A percentile compares a stretch with the other conserved stretches of the same genome.
Conservation (phyloP, 805 yeast species). For the Trichomonascus vanleenenianus region DNA sequence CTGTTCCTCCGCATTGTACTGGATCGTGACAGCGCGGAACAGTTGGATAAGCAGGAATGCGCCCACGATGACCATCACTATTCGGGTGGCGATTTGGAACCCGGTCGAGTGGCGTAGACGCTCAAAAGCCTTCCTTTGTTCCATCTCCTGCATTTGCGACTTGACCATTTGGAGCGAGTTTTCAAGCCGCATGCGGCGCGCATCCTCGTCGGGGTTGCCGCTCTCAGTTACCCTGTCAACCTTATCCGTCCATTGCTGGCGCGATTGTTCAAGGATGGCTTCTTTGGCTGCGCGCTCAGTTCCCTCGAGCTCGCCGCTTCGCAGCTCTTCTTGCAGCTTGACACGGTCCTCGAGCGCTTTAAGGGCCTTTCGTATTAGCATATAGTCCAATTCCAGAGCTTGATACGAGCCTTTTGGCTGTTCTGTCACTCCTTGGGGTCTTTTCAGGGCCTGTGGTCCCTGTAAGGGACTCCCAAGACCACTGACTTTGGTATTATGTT, state of each 20-base stretch:
- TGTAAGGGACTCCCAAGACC: background rate
- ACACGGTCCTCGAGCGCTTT: slow-evolving; percentile 14
- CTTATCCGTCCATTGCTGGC: background rate
- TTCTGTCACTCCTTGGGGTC: background rate
- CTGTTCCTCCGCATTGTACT: background rate
- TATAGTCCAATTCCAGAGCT: slow-evolving; percentile 14
- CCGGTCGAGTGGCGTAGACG: background rate
- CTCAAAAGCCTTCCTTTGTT: background rate
- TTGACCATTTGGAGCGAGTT: background rate
- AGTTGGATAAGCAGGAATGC: background rate
- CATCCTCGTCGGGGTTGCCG: background rate
- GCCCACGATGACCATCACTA: background rate
- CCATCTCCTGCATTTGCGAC: background rate
- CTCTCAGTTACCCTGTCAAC: background rate
- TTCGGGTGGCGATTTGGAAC: background rate
- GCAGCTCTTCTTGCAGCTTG: slow-evolving; percentile 8
- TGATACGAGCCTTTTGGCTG: slow-evolving; percentile 5
- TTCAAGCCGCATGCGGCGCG: background rate
- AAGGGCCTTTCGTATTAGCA: slow-evolving; percentile 14
- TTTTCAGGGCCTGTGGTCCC: background rate
- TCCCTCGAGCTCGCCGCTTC: background rate
- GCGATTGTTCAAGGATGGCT: background rate
- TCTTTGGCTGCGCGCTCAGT: background rate
- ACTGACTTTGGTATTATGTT: too few species aligned
- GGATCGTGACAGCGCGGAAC: background rate